phyloP scores from a whole-genome alignment of 2,329 filamentous ascomycete species.

The Colletotrichum abscissum region DNA sequence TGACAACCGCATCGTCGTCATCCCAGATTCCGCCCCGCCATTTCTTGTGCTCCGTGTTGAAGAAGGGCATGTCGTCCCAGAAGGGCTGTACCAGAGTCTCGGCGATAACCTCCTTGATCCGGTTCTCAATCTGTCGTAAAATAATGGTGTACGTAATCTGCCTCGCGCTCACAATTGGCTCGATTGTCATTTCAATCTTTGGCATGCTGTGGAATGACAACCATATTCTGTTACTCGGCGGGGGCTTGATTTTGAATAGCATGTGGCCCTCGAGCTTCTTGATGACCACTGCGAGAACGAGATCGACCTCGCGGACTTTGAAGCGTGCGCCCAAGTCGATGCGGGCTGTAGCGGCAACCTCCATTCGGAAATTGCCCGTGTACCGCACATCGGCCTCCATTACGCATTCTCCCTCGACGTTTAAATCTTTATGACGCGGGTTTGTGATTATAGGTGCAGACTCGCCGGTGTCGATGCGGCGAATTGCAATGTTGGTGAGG shows the following conservation, averaged over 20 bases:
- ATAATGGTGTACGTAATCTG: slow-evolving; percentile 97
- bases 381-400: slow-evolving; percentile 91
- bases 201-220: slow-evolving; percentile 94
- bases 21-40: slow-evolving; percentile 89
- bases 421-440: slow-evolving; percentile 87
- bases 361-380: slow-evolving; percentile 87
- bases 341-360: slow-evolving; percentile 91
- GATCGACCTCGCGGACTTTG: slow-evolving; percentile 88
- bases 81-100: slow-evolving; percentile 93
- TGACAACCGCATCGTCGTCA: slow-evolving; percentile 60
- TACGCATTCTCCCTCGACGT: slow-evolving; percentile 89
- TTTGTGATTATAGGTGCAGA: slow-evolving; percentile 91
- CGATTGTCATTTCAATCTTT: slow-evolving; percentile 92
- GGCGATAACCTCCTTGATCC: slow-evolving; percentile 92
- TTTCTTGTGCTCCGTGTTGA: slow-evolving; percentile 79
- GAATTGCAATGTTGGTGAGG: slow-evolving; percentile 85
- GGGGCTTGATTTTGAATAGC: slow-evolving; percentile 89
- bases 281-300: slow-evolving; percentile 86
- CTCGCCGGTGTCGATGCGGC: slow-evolving; percentile 86
- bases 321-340: slow-evolving; percentile 91
- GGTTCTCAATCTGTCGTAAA: slow-evolving; percentile 90
- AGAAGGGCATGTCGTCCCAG: slow-evolving; percentile 96
- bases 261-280: slow-evolving; percentile 88
- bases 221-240: slow-evolving; percentile 97
- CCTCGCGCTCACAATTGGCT: slow-evolving; percentile 93